Evolutionary conservation across 208 protist genomes (phyloP), one percentile per base, ranked within the genome.

Genomic region (Endotrypanum monterogeii): DNA sequence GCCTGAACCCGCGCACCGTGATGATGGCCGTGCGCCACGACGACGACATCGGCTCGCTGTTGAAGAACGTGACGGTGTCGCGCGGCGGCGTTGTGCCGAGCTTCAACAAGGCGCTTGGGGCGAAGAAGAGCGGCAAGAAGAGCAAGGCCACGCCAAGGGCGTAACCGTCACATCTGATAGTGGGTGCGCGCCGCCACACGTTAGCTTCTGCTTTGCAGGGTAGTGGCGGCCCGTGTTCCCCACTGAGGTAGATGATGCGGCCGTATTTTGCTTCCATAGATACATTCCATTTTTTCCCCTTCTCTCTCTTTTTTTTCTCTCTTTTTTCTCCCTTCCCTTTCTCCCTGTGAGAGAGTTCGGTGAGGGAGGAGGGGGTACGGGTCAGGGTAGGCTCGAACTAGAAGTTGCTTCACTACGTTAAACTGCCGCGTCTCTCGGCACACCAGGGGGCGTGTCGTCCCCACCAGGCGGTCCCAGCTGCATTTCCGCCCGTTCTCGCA

Each of bases 111-210:
- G 89, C 87, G 25, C 52, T 94, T 35, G 87, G 81, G 68, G 92
- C 90, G 89, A 91, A 94, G 86, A 83, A 92, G 78, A 85, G 86
- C 80, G 71, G 82, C 62, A 74, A 79, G 72, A 94, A 94, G 86
- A 78, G 81, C 77, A 76, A 80, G 56, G 71, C 83, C 39, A 91
- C 89, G 66, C 84, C 86, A 62, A 87, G 83, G 73, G 86, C 81
- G n/a, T 91, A 86, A 12, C 51, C 5, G 9, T n/a, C 51, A 56
- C n/a, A n/a, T n/a, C n/a, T 41, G 58, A 2, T 8, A n/a, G 37
- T 37, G 55, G 8, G 0, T n/a, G 28, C 20, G 52, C n/a, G 14
- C 20, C 52, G 52, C 23, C 28, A n/a, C 18, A 57, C 28, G 16
- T 3, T 0, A 8, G 55, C 35, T 12, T 25, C 20, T 11, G 58